Percentiles rank a stretch among this genome's conserved stretches.
These are phyloP conservation scores for Microcera coccophila DNA, from an alignment of 2,329 filamentous ascomycete species.

Conservation along the genomic window DNA sequence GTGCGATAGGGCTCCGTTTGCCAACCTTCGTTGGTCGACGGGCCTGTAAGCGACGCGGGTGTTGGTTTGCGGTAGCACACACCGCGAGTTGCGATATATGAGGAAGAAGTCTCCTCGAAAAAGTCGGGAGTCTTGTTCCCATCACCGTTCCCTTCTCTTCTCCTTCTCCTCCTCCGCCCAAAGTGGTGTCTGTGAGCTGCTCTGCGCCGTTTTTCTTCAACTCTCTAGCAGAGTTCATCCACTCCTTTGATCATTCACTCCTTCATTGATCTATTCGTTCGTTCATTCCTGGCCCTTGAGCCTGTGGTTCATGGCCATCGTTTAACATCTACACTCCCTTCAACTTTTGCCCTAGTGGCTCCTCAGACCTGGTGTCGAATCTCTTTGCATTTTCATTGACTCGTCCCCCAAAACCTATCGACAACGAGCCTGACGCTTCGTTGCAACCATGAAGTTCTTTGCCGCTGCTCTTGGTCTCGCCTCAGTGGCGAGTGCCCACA, in stretches of 20 bases:
- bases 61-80: not conserved
- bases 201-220: conserved; percentile 5
- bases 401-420: not conserved
- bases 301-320: too few species aligned
- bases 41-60: too few species aligned
- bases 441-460: conserved; percentile 37
- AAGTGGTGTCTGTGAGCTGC: conserved; percentile 4
- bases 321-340: conserved; percentile 4
- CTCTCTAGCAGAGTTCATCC: conserved; percentile 10
- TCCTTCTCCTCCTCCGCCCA: conserved; percentile 3
- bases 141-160: conserved; percentile 1
- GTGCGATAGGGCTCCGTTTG: conserved; percentile 10
- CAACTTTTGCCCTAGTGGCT: conserved; percentile 17
- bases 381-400: conserved; percentile 10
- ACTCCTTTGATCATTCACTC: conserved; percentile 15
- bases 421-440: not conserved
- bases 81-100: not conserved
- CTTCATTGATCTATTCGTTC: conserved; percentile 14
- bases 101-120: not conserved
- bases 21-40: not conserved
- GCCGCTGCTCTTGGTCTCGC: conserved; percentile 35
- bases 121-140: not conserved
- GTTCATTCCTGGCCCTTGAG: too few species aligned
- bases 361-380: conserved; percentile 21
- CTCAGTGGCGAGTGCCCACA: conserved; percentile 50